phyloP scores from a whole-genome alignment of 257 asterid species.

The Primulina huaijiensis region DNA sequence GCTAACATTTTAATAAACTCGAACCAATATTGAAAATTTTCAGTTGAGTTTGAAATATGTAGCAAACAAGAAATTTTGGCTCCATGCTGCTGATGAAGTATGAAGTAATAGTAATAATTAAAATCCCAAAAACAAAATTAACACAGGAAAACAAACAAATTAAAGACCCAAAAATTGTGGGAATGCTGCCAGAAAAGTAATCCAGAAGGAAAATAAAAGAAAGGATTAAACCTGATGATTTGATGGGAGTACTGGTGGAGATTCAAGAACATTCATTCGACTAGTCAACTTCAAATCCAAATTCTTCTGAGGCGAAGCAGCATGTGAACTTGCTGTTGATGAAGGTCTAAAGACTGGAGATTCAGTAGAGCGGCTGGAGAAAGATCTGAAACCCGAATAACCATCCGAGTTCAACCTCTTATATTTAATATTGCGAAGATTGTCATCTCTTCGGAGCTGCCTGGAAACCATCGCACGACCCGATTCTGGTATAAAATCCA shows the following conservation, averaged over 20 bases:
- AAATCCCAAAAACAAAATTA: no score
- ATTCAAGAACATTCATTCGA: slow-evolving; percentile 35
- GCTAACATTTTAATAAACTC: background rate
- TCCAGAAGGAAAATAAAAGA: background rate
- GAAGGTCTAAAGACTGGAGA: slow-evolving; percentile 40
- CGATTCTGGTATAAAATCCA: slow-evolving; percentile 29
- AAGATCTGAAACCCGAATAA: slow-evolving; percentile 36
- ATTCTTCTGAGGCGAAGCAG: background rate
- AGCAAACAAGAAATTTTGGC: background rate
- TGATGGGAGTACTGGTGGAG: slow-evolving; percentile 25
- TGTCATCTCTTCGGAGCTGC: slow-evolving; percentile 11
- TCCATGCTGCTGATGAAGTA: no score
- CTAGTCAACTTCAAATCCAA: slow-evolving; percentile 25
- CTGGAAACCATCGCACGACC: slow-evolving; percentile 30
- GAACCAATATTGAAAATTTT: background rate
- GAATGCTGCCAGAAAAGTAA: no score
- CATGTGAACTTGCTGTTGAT: background rate
- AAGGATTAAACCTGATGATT: slow-evolving; percentile 34
- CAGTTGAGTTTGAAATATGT: no score
- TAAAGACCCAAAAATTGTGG: no score
- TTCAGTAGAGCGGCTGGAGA: slow-evolving; percentile 41
- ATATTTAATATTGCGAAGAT: background rate
- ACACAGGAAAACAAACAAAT: no score
- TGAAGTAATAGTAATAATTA: no score
- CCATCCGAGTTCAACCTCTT: slow-evolving; percentile 27